A percentile compares a stretch with the other conserved stretches of the same genome.
phyloP scores from a whole-genome alignment of 2,329 filamentous ascomycete species.

The Penicillium sp. region DNA sequence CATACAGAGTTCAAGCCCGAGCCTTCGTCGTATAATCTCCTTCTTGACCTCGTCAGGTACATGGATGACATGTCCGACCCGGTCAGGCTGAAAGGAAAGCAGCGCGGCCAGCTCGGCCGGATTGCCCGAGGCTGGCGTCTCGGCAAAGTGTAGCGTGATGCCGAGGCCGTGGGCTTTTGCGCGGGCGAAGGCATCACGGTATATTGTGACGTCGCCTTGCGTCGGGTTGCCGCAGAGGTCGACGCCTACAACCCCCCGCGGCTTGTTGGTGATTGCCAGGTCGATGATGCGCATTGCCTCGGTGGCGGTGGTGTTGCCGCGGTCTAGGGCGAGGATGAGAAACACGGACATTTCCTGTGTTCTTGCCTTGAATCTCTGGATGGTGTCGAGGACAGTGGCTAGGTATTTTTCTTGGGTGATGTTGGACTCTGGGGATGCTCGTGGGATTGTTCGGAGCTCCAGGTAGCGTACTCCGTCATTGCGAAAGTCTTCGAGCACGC shows the following conservation, averaged over 20 bases:
- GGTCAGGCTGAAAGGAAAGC: constrained; percentile 63
- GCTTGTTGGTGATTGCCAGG: constrained; percentile 58
- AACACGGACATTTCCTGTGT: constrained; percentile 54
- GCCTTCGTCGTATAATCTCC: constrained; percentile 52
- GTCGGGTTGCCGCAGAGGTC: constrained; percentile 77
- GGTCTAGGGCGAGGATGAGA: constrained; percentile 73
- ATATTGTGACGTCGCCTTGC: constrained; percentile 59
- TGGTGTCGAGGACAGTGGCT: constrained; percentile 62
- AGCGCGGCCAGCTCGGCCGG: constrained; percentile 62
- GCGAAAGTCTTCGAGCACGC: constrained; percentile 66
- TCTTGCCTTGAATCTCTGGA: constrained; percentile 51
- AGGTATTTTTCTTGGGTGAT: constrained; percentile 66
- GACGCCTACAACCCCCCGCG: constrained; percentile 64
- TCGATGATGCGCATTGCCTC: constrained; percentile 64
- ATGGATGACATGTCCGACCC: constrained; percentile 77
- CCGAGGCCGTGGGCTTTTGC: constrained; percentile 58
- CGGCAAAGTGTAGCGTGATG: constrained; percentile 76
- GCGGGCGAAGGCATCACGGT: constrained; percentile 57
- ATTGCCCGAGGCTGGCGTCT: constrained; percentile 58
- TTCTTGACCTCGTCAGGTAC: constrained; percentile 60
- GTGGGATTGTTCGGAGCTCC: constrained; percentile 77
- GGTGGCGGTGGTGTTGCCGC: constrained; percentile 56
- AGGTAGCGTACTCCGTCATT: constrained; percentile 72
- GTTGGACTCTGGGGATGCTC: constrained; percentile 54
- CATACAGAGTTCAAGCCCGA: constrained; percentile 74